Conservation (phyloP, 1,139 yeast genomes). For the Protomyces inouyei region DNA sequence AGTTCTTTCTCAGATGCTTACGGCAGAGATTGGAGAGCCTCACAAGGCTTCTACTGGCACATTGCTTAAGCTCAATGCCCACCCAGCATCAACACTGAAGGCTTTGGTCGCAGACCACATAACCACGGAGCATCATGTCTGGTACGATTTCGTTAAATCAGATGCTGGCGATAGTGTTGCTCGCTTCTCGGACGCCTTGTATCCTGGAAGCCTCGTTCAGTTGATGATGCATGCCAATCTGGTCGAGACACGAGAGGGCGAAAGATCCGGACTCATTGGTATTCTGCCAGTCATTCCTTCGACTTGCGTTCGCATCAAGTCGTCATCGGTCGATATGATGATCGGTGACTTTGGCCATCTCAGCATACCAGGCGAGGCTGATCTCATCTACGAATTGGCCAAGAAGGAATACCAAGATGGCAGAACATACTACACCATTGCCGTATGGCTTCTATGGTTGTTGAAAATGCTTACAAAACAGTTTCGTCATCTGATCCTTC, state of each 20-base stretch:
- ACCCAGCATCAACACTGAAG: too few species aligned
- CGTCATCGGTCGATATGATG: not conserved
- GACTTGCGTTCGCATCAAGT: not conserved
- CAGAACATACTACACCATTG: not conserved
- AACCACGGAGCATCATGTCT: too few species aligned
- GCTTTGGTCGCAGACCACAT: too few species aligned
- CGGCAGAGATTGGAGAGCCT: not conserved
- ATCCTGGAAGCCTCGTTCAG: not conserved
- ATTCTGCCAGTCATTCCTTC: not conserved
- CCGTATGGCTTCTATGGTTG: not conserved
- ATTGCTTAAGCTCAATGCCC: too few species aligned
- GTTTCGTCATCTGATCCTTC: not conserved
- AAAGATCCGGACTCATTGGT: not conserved
- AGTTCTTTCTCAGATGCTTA: not conserved
- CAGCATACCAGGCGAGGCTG: not conserved
- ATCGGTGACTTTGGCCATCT: not conserved
- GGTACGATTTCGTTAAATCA: too few species aligned
- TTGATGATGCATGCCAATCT: not conserved
- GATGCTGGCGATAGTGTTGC: too few species aligned
- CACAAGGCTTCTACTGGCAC: too few species aligned
- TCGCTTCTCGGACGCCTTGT: not conserved
- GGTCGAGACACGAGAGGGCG: not conserved
- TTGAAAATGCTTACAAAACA: not conserved
- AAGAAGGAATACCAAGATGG: not conserved
- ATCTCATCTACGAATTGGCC: not conserved